Conservation (phyloP, 2,329 filamentous ascomycete genomes). For the Phoma sp. region DNA sequence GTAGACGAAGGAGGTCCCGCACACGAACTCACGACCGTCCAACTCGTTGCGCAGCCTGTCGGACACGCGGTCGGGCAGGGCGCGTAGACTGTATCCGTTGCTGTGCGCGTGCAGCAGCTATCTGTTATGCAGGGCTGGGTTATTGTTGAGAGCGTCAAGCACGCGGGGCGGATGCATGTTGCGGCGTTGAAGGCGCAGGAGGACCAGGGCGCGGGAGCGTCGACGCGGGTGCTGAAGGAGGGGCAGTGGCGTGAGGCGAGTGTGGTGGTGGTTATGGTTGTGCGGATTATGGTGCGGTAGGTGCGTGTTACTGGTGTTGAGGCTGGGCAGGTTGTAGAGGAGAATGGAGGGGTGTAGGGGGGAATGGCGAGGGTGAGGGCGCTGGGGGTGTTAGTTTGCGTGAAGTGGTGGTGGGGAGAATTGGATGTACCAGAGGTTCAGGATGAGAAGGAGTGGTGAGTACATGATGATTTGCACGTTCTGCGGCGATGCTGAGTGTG, state of each 20-base stretch:
- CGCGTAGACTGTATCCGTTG: slow-evolving; percentile 24
- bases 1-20: background rate
- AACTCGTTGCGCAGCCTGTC: slow-evolving; percentile 26
- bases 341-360: slow-evolving; percentile 9
- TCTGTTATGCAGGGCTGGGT: slow-evolving; percentile 26
- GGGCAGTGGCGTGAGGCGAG: slow-evolving; percentile 21
- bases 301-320: slow-evolving; percentile 13
- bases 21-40: slow-evolving; percentile 15
- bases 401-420: too few relatives aligned
- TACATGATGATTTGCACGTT: background rate
- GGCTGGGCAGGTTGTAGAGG: slow-evolving; percentile 21
- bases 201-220: slow-evolving; percentile 22
- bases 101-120: slow-evolving; percentile 22
- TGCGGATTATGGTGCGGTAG: slow-evolving; percentile 12
- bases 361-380: slow-evolving; percentile 5
- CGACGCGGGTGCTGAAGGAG: slow-evolving; percentile 22
- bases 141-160: slow-evolving; percentile 21
- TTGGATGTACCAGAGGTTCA: background rate
- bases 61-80: slow-evolving; percentile 22
- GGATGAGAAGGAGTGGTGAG: background rate
- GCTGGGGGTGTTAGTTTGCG: slow-evolving; percentile 11
- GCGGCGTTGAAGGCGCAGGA: slow-evolving; percentile 24
- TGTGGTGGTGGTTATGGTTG: slow-evolving; percentile 14
- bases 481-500: background rate
- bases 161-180: slow-evolving; percentile 15